A percentile compares a stretch with the other conserved stretches of the same genome.
These are phyloP conservation scores for Sarocladium kiliense DNA, from an alignment of 2,329 filamentous ascomycete species.

Conservation along the genomic window DNA sequence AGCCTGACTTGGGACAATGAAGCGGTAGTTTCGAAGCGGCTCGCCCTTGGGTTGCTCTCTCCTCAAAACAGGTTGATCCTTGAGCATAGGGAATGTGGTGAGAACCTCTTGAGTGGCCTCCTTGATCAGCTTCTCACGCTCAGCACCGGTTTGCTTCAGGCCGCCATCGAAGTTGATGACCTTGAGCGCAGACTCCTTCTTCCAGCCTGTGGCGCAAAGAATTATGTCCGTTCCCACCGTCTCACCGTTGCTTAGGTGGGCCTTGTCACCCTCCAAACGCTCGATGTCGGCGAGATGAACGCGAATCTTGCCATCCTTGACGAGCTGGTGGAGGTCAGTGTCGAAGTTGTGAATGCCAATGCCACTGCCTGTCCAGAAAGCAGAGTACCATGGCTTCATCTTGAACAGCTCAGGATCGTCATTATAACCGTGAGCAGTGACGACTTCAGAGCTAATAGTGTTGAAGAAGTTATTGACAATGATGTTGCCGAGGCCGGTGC, in stretches of 20 bases:
- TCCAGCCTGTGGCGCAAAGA: constrained; percentile 50
- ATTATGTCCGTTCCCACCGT: constrained; percentile 38
- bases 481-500: constrained; percentile 41
- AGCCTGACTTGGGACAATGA: constrained; percentile 18
- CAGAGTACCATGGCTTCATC: constrained; percentile 34
- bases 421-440: constrained; percentile 40
- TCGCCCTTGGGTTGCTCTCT: constrained; percentile 15
- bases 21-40: constrained; percentile 20
- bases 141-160: constrained; percentile 11
- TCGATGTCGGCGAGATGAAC: constrained; percentile 43
- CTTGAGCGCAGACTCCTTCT: constrained; percentile 35
- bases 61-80: constrained; percentile 16
- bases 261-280: constrained; percentile 28
- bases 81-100: constrained; percentile 15
- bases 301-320: constrained; percentile 39
- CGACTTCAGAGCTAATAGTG: constrained; percentile 40
- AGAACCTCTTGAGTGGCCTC: constrained; percentile 17
- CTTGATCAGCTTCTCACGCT: constrained; percentile 11
- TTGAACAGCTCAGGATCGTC: constrained; percentile 31
- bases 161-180: constrained; percentile 24
- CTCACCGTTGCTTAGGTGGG: constrained; percentile 37
- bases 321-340: constrained; percentile 44
- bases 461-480: constrained; percentile 46
- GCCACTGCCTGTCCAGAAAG: constrained; percentile 43
- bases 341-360: constrained; percentile 51